Evolutionary conservation across 768 basidiomycete species (phyloP).

Genomic region (Collybiopsis luxurians): DNA sequence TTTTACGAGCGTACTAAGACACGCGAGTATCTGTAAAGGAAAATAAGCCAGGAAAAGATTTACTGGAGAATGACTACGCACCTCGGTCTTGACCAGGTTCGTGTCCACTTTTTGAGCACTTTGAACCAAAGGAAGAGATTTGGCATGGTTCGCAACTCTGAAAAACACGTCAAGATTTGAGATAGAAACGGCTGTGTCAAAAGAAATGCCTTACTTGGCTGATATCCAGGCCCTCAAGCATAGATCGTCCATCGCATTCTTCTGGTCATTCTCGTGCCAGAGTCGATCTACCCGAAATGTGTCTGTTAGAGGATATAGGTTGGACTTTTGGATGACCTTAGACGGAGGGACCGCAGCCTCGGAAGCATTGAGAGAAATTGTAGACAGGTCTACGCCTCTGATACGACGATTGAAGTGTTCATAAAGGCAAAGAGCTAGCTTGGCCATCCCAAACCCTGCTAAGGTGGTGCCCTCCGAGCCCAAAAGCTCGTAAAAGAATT

Average conservation of each 20-base stretch:
- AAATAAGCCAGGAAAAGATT: neutral
- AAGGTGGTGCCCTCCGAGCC: constrained; percentile 11
- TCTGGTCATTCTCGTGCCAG: constrained; percentile 25
- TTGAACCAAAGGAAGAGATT: neutral
- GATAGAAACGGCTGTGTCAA: neutral
- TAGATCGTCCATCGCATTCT: constrained; percentile 19
- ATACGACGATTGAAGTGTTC: constrained; percentile 23
- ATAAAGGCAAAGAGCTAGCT: constrained; percentile 28
- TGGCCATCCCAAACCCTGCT: constrained; percentile 36
- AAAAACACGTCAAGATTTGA: neutral
- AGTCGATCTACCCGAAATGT: constrained; percentile 18
- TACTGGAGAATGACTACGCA: constrained; percentile 8
- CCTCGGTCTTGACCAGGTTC: constrained; percentile 13
- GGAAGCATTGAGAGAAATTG: constrained; percentile 19
- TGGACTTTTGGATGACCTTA: constrained; percentile 16
- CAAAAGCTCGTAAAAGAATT: no score
- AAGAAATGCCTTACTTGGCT: constrained; percentile 17
- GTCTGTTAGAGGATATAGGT: neutral
- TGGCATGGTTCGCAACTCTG: constrained; percentile 22
- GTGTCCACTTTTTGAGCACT: constrained; percentile 15
- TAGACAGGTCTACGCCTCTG: constrained; percentile 36
- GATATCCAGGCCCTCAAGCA: constrained; percentile 39
- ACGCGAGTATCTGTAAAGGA: constrained; percentile 25
- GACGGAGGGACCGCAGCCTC: constrained; percentile 22
- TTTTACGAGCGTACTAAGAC: constrained; percentile 26